Evolutionary conservation across 2,329 filamentous ascomycete genomes (phyloP), one percentile per base, ranked within the genome.

Genomic region (Rhinocladiella similis): DNA sequence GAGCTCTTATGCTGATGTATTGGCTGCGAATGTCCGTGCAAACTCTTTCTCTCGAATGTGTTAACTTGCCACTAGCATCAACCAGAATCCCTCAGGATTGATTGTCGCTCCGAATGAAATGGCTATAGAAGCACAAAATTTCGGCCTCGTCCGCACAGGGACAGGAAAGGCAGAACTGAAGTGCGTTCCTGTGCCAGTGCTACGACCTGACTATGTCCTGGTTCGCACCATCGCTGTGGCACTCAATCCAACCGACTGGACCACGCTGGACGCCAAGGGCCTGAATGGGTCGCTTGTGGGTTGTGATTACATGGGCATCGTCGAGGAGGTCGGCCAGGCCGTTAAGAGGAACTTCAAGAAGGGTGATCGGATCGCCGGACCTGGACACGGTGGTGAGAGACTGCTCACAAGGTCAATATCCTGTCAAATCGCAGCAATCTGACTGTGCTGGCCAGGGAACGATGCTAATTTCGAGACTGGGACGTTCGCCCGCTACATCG

Each of bases 161-260:
- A 25, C 22, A 5, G 22, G 22, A 25, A 25, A 25, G 22, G 22
- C 22, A 25, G 22, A 25, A 25, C 22, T 25, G 22, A 25, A 25
- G 22, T 7, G 7, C 4, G 7, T 25, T 25, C 22, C 22, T 5
- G 22, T 25, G 22, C 36, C 36, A 14, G 12, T 14, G 16, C 49
- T 60, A 10, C 57, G 53, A 7, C 43, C 3, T 13, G 74, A 75
- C 56, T 83, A 80, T 61, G 70, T 83, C 22, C 73, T 82, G 7
- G 75, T 83, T 54, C 81, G 79, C 63, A 77, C 74, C 4, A 72
- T 73, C 7, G 72, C 73, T 3, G 74, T 82, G 0, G 81, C 77
- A 3, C 65, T 83, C 45, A 83, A 83, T 63, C 81, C 81, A 1
- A 80, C 79, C 0, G 82, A 84, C 65, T 82, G 77, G 77, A 82